A percentile compares a stretch with the other conserved stretches of the same genome.
phyloP scores from a whole-genome alignment of 2,329 filamentous ascomycete species.

The Esteya vermicola region DNA sequence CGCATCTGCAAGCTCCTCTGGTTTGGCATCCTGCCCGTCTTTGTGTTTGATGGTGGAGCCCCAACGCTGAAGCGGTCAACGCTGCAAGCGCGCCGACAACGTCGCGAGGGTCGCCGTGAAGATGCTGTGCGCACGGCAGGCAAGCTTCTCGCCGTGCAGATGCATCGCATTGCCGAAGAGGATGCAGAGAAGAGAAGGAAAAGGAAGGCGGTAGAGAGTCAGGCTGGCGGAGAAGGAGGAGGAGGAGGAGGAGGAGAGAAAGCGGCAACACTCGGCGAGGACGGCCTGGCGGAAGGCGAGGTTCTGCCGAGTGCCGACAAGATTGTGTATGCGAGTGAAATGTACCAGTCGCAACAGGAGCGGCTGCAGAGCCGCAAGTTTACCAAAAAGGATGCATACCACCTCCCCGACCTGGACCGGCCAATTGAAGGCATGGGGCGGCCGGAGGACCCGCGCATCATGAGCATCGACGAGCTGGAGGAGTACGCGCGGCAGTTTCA shows the following conservation, averaged over 20 bases:
- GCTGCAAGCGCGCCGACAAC: slow-evolving; percentile 60
- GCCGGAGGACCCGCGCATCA: slow-evolving; percentile 85
- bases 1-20: slow-evolving; percentile 95
- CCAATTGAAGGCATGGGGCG: slow-evolving; percentile 75
- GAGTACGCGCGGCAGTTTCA: slow-evolving; percentile 90
- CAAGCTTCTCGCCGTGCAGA: slow-evolving; percentile 83
- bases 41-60: slow-evolving; percentile 94
- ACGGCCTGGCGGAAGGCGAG: slow-evolving; percentile 44
- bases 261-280: slow-evolving; percentile 24
- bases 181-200: slow-evolving; percentile 58
- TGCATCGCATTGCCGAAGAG: slow-evolving; percentile 81
- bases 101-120: slow-evolving; percentile 77
- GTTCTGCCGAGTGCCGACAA: slow-evolving; percentile 51
- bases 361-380: slow-evolving; percentile 63
- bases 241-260: slow-evolving; percentile 14
- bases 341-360: slow-evolving; percentile 67
- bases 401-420: slow-evolving; percentile 73
- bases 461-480: slow-evolving; percentile 89
- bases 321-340: slow-evolving; percentile 82
- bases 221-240: slow-evolving; percentile 30
- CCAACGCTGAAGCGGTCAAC: slow-evolving; percentile 85
- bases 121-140: slow-evolving; percentile 88
- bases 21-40: slow-evolving; percentile 91
- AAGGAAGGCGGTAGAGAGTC: slow-evolving; percentile 20
- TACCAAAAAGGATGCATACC: slow-evolving; percentile 85